Evolutionary conservation across 805 yeast species (phyloP), one percentile per base, ranked within the genome.

Genomic region (Helenozyma rhizophorensis): DNA sequence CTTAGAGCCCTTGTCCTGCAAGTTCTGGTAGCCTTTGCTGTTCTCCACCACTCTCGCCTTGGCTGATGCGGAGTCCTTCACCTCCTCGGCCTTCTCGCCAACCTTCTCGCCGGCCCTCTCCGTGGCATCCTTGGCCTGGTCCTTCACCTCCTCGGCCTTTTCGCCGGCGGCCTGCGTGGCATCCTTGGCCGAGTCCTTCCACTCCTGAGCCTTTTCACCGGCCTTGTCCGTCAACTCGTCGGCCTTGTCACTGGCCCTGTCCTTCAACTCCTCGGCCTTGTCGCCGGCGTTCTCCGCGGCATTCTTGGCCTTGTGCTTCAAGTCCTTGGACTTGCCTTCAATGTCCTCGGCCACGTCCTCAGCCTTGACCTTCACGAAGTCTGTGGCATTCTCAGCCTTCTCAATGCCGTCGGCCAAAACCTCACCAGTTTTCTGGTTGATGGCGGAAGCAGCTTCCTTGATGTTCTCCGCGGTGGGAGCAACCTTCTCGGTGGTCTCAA

Each of bases 1-100:
- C 42, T 66, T 59, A 31, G 55, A 25, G 10, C 73, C 74, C 46
- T 66, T 68, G 35, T 68, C 70, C 47, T 66, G 68, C 40, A 68
- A 56, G 43, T 54, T 43, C 22, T 54, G 36, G 49, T 67, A 67
- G 10, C 72, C 72, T 22, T 51, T 35, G 27, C 54, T 37, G 39
- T 61, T 59, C 24, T 56, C 33, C 15, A 39, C 43, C 2, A 58
- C 63, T 34, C 51, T 52, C 16, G 33, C 32, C 40, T 50, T 45
- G 8, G 46, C 47, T 21, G 36, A 38, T 10, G 41, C 47, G 9
- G 33, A 16, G 25, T 32, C 34, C 30, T 34, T 34, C 14, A 29
- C 30, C 9, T 33, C 36, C 8, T 8, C 19, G 19, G 19, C 19
- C 16, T 30, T 27, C 33, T 47, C 47, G 22, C 35, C 48, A 23